Evolutionary conservation across 768 basidiomycete species (phyloP).

Genomic region (Artomyces pyxidatus): DNA sequence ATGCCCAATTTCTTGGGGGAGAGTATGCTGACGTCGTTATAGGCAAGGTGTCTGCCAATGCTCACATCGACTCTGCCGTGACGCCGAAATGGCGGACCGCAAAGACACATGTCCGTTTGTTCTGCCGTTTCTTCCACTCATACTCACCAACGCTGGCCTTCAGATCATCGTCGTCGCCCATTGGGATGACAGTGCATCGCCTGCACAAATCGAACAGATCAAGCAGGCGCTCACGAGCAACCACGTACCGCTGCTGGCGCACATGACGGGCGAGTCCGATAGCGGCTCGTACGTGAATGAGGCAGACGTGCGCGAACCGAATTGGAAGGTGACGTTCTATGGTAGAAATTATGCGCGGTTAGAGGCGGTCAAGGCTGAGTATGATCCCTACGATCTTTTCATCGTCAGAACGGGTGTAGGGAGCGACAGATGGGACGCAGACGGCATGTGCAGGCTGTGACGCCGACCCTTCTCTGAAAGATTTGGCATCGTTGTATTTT

Average conservation of each 20-base stretch:
- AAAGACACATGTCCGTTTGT: conserved; percentile 26
- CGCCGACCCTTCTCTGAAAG: no score
- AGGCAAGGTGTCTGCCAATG: conserved; percentile 26
- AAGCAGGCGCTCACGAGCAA: background rate
- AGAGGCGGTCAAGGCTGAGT: background rate
- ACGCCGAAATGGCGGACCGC: conserved; percentile 30
- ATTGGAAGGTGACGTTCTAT: conserved; percentile 11
- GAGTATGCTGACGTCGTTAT: no score
- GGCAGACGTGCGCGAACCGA: conserved; percentile 13
- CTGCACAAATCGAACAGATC: background rate
- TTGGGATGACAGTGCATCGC: background rate
- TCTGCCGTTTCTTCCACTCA: background rate
- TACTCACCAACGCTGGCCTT: background rate
- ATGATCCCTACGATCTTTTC: conserved; percentile 6
- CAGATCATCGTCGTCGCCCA: background rate
- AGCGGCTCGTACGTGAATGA: conserved; percentile 13
- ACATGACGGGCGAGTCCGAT: conserved; percentile 7
- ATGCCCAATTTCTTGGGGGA: background rate
- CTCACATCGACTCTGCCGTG: conserved; percentile 25
- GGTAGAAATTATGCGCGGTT: background rate
- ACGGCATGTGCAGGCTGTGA: background rate
- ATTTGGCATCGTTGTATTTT: no score
- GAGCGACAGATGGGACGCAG: conserved; percentile 10
- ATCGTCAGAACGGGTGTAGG: conserved; percentile 13
- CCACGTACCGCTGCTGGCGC: conserved; percentile 7